Percentiles rank a stretch among this genome's conserved stretches.
Evolutionary conservation across 345 rosid species (phyloP).

Genomic region (Citrus inodora): DNA sequence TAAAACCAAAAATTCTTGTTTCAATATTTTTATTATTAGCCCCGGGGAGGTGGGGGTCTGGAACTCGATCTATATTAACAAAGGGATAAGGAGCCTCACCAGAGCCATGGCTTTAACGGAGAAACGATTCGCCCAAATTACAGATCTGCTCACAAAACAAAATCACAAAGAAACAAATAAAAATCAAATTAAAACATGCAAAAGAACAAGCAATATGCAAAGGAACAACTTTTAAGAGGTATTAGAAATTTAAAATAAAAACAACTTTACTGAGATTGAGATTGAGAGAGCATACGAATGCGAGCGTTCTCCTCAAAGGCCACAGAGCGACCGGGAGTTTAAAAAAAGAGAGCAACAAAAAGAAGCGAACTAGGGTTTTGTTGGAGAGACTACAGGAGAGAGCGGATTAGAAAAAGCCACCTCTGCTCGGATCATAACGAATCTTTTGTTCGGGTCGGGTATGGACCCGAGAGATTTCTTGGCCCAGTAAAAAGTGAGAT

Average conservation of each 20-base stretch:
- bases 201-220: neutral
- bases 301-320: slow-evolving; percentile 6
- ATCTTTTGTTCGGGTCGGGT: neutral
- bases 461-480: neutral
- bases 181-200: neutral
- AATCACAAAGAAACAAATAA: neutral
- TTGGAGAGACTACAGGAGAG: neutral
- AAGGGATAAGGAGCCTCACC: slow-evolving; percentile 39
- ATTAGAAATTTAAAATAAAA: neutral
- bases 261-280: too few species aligned
- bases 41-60: too few species aligned
- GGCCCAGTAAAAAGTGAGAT: neutral
- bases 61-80: neutral
- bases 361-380: slow-evolving; percentile 12
- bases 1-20: neutral
- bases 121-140: slow-evolving; percentile 32
- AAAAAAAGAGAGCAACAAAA: neutral
- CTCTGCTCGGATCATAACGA: neutral
- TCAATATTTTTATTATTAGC: neutral
- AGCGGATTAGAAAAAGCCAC: too few species aligned
- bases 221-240: neutral
- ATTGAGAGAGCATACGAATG: neutral
- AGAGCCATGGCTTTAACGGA: slow-evolving; percentile 63
- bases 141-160: slow-evolving; percentile 45
- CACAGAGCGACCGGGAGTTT: neutral